Base-by-base conservation (phyloP, 352 stramenopile genomes). In the Chrysophaeum taylorii region DNA sequence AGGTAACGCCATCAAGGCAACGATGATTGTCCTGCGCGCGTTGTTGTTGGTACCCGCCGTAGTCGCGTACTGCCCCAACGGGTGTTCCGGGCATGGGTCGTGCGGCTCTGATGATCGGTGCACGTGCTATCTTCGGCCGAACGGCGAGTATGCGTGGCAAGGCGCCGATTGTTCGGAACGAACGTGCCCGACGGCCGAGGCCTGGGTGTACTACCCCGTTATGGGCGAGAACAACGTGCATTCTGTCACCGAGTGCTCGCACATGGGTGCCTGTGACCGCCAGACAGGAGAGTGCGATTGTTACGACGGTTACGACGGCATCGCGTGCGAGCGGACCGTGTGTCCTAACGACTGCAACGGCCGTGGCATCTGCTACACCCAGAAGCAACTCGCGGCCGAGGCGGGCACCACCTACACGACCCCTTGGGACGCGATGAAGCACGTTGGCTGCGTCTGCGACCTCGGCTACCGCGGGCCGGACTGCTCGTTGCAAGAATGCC, bases 311-410 rank as follows among this genome's bases (percentile, higher is more conserved):
- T 89, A 87, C 75, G 83, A 87, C 60, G 83, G 81, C 69, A 82
- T 87, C 52, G 82, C 83, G 63, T 98, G 93, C 82, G 75, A 88
- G 33, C 95, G 92, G 75, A 92, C 88, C 0, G 78, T 93, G 68
- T 97, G 92, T 76, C 91, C 91, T n/a, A 96, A 96, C 81, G 82
- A 93, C 76, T 98, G 92, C 85, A 94, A 89, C 75, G 76, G 74
- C 67, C 92, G 87, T 72, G 93, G 92, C 50, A 87, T 96, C 73
- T 98, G 93, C 79, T 83, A 94, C 70, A 94, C 89, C 35, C 82
- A 97, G 41, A 78, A 79, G 69, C 82, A 87, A 12, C 88, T 97
- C 41, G 87, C 91, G 52, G 69, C 69, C 0, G 74, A 80, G 25
- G 70, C 76, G 14, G 79, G 70, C 15, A 68, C 72, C 43, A 18